These are phyloP conservation scores for Saccharomycopsis microspora DNA, from an alignment of 805 yeast genomes.

Conservation along the genomic window DNA sequence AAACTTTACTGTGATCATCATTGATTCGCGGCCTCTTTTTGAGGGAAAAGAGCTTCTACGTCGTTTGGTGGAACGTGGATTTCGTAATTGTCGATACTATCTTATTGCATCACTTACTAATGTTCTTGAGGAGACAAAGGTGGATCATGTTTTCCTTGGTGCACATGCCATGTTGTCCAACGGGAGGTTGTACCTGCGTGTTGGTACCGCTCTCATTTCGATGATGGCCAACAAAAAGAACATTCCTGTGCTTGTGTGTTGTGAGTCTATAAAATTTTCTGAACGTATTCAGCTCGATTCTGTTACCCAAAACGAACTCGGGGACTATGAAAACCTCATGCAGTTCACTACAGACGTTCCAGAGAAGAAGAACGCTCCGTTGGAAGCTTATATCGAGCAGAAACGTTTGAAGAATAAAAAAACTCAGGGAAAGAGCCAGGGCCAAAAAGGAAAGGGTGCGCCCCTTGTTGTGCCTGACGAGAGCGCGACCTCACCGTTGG, in stretches of 20 bases:
- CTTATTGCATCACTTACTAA: slow-evolving; percentile 71
- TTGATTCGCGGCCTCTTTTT: slow-evolving; percentile 88
- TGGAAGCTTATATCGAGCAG: slow-evolving; percentile 47
- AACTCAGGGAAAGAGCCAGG: slow-evolving; percentile 17
- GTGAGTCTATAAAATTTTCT: slow-evolving; percentile 89
- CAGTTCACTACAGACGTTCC: slow-evolving; percentile 39
- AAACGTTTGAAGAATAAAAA: slow-evolving; percentile 7
- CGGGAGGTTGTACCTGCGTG: slow-evolving; percentile 86
- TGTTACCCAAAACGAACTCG: slow-evolving; percentile 88
- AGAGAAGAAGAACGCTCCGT: slow-evolving; percentile 45
- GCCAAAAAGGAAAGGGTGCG: slow-evolving; percentile 19
- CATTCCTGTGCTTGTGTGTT: slow-evolving; percentile 90
- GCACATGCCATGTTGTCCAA: slow-evolving; percentile 96
- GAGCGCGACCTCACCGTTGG: slow-evolving; percentile 18
- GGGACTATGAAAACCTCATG: slow-evolving; percentile 65
- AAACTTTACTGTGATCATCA: slow-evolving; percentile 66
- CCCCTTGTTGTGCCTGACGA: background rate
- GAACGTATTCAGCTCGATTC: slow-evolving; percentile 94
- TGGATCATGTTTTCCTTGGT: slow-evolving; percentile 85
- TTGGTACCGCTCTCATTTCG: slow-evolving; percentile 89
- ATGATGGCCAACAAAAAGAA: slow-evolving; percentile 82
- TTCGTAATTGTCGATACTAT: slow-evolving; percentile 61
- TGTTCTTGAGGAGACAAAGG: slow-evolving; percentile 55
- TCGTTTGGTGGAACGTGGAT: slow-evolving; percentile 47
- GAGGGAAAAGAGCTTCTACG: slow-evolving; percentile 79